Evolutionary conservation across 2,329 filamentous ascomycete species (phyloP).

Genomic region (Stagonosporopsis vannaccii): DNA sequence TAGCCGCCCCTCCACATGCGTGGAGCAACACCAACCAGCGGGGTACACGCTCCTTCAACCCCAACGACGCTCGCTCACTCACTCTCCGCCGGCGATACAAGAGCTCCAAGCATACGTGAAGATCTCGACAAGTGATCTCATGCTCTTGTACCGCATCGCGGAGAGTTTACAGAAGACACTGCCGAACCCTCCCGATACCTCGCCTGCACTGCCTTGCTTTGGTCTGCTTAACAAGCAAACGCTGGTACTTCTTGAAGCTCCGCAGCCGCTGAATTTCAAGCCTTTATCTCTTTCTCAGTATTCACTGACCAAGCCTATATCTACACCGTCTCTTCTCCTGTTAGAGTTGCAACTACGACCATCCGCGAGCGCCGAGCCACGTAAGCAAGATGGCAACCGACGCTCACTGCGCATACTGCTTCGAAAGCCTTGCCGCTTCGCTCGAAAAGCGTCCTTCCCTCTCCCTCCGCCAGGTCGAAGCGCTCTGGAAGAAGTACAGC

Average conservation of each 20-base stretch:
- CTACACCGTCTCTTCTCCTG: neutral
- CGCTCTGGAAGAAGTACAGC: constrained; percentile 68
- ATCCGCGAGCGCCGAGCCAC: neutral
- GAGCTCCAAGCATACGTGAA: constrained; percentile 32
- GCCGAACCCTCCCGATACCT: constrained; percentile 12
- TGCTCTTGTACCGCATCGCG: constrained; percentile 37
- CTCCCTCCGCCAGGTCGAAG: constrained; percentile 72
- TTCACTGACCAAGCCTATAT: neutral
- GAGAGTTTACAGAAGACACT: constrained; percentile 19
- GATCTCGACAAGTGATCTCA: constrained; percentile 15
- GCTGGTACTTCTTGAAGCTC: neutral
- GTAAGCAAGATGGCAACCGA: constrained; percentile 73
- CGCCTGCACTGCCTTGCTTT: constrained; percentile 8
- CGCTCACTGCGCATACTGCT: constrained; percentile 91
- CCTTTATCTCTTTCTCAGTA: neutral
- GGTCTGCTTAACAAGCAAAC: constrained; percentile 19
- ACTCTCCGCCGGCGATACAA: constrained; percentile 35
- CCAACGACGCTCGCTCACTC: constrained; percentile 21
- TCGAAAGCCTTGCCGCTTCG: constrained; percentile 81
- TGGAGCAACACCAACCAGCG: constrained; percentile 17
- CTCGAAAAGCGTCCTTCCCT: constrained; percentile 75
- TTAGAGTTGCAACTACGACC: neutral
- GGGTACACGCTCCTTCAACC: constrained; percentile 20
- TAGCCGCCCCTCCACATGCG: constrained; percentile 5
- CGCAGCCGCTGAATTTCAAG: neutral